Evolutionary conservation across 2,329 filamentous ascomycete genomes (phyloP), one percentile per base, ranked within the genome.

Genomic region (Penicillium palitans): DNA sequence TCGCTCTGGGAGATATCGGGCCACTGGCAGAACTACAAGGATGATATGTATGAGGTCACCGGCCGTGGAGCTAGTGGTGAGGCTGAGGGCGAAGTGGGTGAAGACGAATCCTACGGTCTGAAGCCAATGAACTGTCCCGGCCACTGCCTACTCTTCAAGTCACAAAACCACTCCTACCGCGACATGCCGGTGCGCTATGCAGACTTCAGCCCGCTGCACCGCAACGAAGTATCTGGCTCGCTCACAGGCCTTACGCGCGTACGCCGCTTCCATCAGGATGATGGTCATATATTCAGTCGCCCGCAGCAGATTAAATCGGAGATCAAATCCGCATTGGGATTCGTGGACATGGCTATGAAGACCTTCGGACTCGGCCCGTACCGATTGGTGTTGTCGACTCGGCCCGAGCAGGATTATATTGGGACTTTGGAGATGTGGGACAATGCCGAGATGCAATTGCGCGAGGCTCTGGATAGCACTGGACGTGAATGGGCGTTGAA

Each of bases 101-200:
- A 87, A 60, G 85, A 89, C 61, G 86, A 88, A 63, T 88, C 90
- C 61, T 96, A 90, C 74, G 90, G 90, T 19, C 78, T 96, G 66
- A 96, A 96, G 75, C 91, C 91, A 15, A 96, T 96, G 91, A 96
- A 96, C 72, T 96, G 91, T 71, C 91, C 91, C 0, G 91, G 91
- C 3, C 91, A 96, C 74, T 96, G 91, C 72, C 80, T 96, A 62
- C 84, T 96, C 61, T 96, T 96, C 72, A 87, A 84, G 60, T 88
- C 88, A 47, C 84, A 88, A 64, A 82, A 83, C 57, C 86, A 87
- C 60, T 91, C 88, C 66, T 93, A 93, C 75, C 84, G 88, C 63
- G 90, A 96, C 63, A 79, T 96, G 19, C 91, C 92, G 1, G 83
- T 96, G 61, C 87, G 91, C 67, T 91, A 91, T 74, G 90, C 91